These are phyloP conservation scores for Gossypium schwendimanii DNA, from an alignment of 441 rosid genomes.

Conservation along the genomic window DNA sequence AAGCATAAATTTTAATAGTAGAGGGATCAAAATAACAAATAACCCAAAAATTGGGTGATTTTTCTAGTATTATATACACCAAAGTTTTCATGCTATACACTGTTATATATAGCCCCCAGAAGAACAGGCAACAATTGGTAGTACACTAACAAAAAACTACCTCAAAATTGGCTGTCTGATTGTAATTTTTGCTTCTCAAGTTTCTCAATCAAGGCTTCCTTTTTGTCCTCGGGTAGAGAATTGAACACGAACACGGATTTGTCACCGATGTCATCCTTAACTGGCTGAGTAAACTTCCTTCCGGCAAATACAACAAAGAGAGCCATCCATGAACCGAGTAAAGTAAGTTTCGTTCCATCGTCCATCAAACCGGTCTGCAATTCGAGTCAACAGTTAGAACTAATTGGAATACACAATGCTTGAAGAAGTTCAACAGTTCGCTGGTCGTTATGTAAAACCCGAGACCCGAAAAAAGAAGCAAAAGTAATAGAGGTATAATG, in stretches of 20 bases:
- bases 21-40: background rate
- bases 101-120: background rate
- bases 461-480: background rate
- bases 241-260: conserved; percentile 86
- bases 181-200: conserved; percentile 46
- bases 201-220: conserved; percentile 56
- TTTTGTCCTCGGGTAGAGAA: conserved; percentile 62
- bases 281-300: conserved; percentile 86
- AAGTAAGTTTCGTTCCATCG: conserved; percentile 51
- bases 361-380: conserved; percentile 75
- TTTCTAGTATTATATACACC: background rate
- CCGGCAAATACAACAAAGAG: conserved; percentile 81
- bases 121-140: conserved; percentile 28
- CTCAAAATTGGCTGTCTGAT: background rate
- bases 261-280: conserved; percentile 65
- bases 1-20: background rate
- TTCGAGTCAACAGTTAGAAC: conserved; percentile 10
- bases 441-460: background rate
- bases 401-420: background rate
- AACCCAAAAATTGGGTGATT: background rate
- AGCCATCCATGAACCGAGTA: conserved; percentile 77
- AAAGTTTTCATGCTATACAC: background rate
- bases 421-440: background rate
- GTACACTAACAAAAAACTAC: conserved; percentile 2
- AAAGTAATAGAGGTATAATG: background rate